Evolutionary conservation across 257 asterid genomes (phyloP).

Genomic region (Nicotiana tomentosiformis): DNA sequence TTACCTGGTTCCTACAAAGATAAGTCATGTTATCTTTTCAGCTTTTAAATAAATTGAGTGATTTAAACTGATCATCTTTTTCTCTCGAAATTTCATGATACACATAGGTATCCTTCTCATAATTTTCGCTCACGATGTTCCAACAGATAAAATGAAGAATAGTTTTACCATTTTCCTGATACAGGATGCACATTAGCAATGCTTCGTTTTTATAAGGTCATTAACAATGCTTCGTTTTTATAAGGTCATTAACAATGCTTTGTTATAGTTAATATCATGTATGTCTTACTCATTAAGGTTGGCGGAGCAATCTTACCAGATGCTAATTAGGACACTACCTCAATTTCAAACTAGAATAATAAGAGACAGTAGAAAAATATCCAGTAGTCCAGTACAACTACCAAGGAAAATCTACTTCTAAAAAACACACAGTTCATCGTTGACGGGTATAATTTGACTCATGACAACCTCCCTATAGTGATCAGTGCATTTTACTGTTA

Average conservation of each 20-base stretch:
- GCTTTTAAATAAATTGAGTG: neutral
- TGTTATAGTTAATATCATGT: neutral
- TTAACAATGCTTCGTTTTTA: neutral
- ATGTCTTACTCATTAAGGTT: neutral
- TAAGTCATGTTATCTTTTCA: neutral
- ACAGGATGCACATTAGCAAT: neutral
- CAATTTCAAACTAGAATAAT: neutral
- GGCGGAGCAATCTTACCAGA: neutral
- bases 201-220: too few species aligned
- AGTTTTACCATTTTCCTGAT: neutral
- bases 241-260: neutral
- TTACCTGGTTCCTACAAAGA: neutral
- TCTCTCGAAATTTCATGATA: neutral
- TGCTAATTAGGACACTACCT: neutral
- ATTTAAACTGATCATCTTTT: neutral
- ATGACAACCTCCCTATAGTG: neutral
- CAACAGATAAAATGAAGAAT: neutral
- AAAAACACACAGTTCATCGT: neutral
- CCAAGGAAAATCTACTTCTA: neutral
- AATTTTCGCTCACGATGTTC: neutral
- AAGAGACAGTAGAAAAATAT: neutral
- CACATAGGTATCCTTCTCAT: neutral
- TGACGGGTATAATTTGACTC: neutral
- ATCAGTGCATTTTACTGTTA: neutral
- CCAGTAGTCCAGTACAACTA: neutral